These are phyloP conservation scores for Vinca minor DNA, from an alignment of 257 asterid species.

Conservation along the genomic window DNA sequence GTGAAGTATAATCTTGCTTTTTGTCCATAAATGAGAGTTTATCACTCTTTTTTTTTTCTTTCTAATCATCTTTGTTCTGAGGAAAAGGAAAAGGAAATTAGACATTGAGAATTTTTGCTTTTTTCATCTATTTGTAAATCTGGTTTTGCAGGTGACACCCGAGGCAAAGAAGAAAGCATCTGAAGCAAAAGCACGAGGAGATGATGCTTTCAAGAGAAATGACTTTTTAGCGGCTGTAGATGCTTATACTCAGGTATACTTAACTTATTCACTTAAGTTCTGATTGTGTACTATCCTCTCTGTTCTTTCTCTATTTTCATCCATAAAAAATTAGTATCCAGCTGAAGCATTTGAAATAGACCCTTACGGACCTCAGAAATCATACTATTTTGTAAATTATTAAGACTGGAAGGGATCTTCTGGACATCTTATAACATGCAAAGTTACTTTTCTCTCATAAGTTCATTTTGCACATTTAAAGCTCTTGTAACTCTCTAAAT, in stretches of 20 bases:
- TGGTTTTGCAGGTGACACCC: slow-evolving; percentile 50
- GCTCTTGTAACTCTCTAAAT: background rate
- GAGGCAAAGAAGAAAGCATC: slow-evolving; percentile 78
- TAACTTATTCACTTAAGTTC: slow-evolving; percentile 4
- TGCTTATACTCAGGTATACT: slow-evolving; percentile 83
- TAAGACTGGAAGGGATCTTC: background rate
- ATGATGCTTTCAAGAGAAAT: slow-evolving; percentile 65
- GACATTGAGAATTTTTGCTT: background rate
- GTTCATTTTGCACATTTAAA: background rate
- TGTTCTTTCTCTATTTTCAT: background rate
- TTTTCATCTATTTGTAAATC: background rate
- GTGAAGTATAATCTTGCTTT: background rate
- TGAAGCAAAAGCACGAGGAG: slow-evolving; percentile 85
- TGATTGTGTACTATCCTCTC: background rate
- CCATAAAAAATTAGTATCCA: background rate
- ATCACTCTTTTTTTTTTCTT: background rate
- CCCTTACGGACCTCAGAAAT: background rate
- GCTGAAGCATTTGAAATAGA: background rate
- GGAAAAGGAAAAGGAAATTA: background rate
- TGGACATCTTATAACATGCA: background rate
- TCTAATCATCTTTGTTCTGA: background rate
- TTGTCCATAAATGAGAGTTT: background rate
- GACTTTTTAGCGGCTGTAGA: slow-evolving; percentile 65
- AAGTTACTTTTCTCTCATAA: background rate
- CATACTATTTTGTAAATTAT: background rate